Conservation (phyloP, 2,329 filamentous ascomycete species). For the Monilinia polystroma region DNA sequence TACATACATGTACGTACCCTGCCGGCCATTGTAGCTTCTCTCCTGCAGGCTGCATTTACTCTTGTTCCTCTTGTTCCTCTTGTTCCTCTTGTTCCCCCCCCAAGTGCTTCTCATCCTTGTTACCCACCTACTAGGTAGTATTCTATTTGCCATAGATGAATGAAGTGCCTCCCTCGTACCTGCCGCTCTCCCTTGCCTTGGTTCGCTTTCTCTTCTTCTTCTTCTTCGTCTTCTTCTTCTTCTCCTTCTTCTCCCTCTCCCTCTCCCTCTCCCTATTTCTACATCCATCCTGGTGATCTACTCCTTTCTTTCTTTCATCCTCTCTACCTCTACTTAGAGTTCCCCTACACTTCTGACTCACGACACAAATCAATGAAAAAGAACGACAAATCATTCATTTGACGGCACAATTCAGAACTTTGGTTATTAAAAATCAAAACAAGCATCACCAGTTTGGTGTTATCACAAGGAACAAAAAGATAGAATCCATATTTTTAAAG, state of each 20-base stretch:
- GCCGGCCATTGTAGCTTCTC: constrained; percentile 13
- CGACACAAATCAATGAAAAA: not conserved
- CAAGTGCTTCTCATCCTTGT: not conserved
- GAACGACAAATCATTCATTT: not conserved
- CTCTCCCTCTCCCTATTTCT: not conserved
- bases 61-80: not conserved
- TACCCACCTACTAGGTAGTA: not conserved
- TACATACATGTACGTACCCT: not conserved
- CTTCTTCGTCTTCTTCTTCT: not conserved
- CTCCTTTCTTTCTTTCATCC: not conserved
- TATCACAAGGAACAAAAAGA: not conserved
- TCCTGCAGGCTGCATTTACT: constrained; percentile 9
- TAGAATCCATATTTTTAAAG: not conserved
- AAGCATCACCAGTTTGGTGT: not conserved
- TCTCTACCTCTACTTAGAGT: not conserved
- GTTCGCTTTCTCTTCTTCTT: not conserved
- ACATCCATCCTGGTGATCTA: not conserved
- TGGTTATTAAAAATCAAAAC: not conserved
- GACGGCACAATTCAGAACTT: not conserved
- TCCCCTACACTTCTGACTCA: not conserved
- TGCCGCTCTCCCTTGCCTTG: not conserved
- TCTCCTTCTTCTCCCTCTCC: not conserved
- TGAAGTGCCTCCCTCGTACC: not conserved
- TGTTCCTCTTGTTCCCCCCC: not conserved
- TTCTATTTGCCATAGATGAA: not conserved